Base-by-base conservation (phyloP, 352 stramenopile genomes). In the Plasmopara viticola region DNA sequence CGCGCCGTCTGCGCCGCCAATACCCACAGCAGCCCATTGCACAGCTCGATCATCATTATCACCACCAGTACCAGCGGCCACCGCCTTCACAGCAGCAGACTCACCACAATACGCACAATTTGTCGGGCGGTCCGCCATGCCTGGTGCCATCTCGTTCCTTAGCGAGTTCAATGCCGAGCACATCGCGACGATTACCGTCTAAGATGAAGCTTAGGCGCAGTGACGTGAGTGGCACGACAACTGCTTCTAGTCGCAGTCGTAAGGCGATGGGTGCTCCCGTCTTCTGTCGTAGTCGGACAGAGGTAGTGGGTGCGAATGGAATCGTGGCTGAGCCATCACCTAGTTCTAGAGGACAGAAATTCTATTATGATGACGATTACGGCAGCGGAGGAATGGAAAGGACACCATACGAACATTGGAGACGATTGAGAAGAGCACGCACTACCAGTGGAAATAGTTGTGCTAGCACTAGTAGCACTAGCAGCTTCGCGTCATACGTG, bases 401-500 rank as follows among this genome's bases (percentile, higher is more conserved):
- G 30, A 69, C 60, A 37, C 61, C 64, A 9, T 69, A 72, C 39
- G 68, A 74, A 25, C 58, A 67, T 20, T 70, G 66, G 63, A 58
- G 64, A 46, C 57, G 63, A 41, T 54, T 84, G 34, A 62, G 76
- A 17, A 49, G 78, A 12, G 55, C 74, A 8, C 76, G 78, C 33
- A 86, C 75, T 6, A 68, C 78, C 3, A 87, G 74, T 63, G 76
- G 72, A 38, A 86, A 89, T 55, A 89, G 78, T 56, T 72, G 63
- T 39, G 62, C 64, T 15, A 87, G 72, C 51, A 89, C 76, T 13
- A 80, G 70, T 51, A 78, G 66, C 51, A 71, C 61, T 25, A 84
- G 60, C 48, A 73, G 70, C 41, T 75, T 72, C 41, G 72, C 72
- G 41, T 74, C 74, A 9, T 74, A 74, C 47, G 62, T 78, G 53